These are phyloP conservation scores for Candida coquimbonensis DNA, from an alignment of 805 yeast species.

Conservation along the genomic window DNA sequence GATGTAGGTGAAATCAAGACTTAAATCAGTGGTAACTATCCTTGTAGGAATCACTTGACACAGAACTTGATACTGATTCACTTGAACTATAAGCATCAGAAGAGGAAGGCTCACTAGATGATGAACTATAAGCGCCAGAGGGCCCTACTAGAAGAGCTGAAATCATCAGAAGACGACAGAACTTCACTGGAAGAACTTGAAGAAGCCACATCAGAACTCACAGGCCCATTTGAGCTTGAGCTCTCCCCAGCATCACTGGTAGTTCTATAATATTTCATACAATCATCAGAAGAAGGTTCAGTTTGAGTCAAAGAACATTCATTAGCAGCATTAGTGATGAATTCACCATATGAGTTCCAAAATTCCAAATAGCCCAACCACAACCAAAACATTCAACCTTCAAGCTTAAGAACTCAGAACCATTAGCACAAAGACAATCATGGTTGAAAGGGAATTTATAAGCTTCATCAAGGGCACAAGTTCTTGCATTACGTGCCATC, in stretches of 20 bases:
- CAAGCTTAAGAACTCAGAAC: neutral
- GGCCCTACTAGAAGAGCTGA: too few relatives aligned
- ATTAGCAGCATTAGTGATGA: neutral
- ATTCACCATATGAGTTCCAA: neutral
- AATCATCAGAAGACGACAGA: too few relatives aligned
- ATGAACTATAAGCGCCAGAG: too few relatives aligned
- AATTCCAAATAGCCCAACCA: neutral
- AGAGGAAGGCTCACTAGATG: too few relatives aligned
- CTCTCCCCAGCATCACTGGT: too few relatives aligned
- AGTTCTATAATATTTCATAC: neutral
- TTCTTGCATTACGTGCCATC: neutral
- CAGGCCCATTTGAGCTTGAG: neutral
- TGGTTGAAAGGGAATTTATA: neutral
- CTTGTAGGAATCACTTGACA: too few relatives aligned
- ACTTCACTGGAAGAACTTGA: too few relatives aligned
- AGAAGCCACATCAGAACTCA: too few relatives aligned
- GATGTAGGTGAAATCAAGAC: too few relatives aligned
- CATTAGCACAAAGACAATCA: neutral
- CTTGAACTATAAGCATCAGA: neutral
- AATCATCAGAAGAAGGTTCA: neutral
- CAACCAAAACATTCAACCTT: neutral
- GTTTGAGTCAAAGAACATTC: neutral
- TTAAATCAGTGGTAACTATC: too few relatives aligned
- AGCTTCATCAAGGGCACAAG: neutral
- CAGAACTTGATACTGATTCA: constrained; percentile 2